Base-by-base conservation (phyloP, 116 monocot genomes). In the Posidonia oceanica region DNA sequence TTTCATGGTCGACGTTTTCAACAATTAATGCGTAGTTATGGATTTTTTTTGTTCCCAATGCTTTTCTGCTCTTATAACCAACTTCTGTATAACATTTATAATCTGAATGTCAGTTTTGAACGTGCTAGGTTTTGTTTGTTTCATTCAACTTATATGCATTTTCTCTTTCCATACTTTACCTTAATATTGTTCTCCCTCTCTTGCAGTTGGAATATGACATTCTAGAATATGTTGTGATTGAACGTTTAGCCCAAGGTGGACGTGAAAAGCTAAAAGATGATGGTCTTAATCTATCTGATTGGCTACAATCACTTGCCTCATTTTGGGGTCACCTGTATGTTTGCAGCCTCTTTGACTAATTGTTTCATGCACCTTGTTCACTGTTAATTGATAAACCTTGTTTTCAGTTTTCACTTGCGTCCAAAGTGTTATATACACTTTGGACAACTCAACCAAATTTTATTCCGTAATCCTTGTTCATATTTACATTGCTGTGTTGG, bases 281-380 rank as follows among this genome's bases (percentile, higher is more conserved):
- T 81, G 97, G 97, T 4, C 84, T 98, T 56, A 98, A 98, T 83
- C 74, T 98, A 22, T 93, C 93, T 64, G 98, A 98, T 74, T 98
- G 98, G 98, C 86, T 98, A 77, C 93, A 90, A 69, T 98, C 93
- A 70, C 93, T 98, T 72, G 98, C 98, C 71, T 98, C 83, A 21
- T 98, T 98, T 84, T 98, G 98, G 98, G 98, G 98, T n/a, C 89
- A 89, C 75, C 71, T 98, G 98, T 92, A 89, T 81, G 88, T 82
- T 72, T 70, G 53, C 12, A 65, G 11, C 22, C 6, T 60, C 21
- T 29, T 16, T 60, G 22, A 6, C 18, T 15, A n/a, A 15, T 60
- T 60, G 5, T 60, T 60, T 16, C 48, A 6, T 48, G 12, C 48
- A 48, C 7, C 0, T 48, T 48, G 2, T 48, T 48, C 12, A 48